These are phyloP conservation scores for Aquilaria agallochum DNA, from an alignment of 441 rosid species.

Conservation along the genomic window DNA sequence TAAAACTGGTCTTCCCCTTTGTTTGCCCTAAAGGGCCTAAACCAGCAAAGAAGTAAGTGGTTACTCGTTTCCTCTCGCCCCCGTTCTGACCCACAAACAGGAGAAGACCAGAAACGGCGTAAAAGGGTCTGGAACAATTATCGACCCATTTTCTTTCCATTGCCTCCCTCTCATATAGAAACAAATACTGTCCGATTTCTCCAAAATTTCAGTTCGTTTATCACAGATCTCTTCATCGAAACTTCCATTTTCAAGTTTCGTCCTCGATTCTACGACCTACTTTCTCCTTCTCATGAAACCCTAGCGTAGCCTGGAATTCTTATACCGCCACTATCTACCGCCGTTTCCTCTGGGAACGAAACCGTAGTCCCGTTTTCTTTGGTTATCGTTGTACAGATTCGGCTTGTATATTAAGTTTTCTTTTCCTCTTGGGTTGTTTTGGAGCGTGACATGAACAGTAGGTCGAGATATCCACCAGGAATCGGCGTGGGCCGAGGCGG, in stretches of 20 bases:
- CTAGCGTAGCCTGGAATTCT: slow-evolving; percentile 11
- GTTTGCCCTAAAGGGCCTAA: no score
- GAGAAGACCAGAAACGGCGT: neutral
- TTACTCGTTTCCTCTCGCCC: no score
- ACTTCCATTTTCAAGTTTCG: neutral
- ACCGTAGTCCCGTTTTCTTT: neutral
- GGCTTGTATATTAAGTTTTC: slow-evolving; percentile 28
- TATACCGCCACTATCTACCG: no score
- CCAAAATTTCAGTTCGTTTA: neutral
- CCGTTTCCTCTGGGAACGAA: no score
- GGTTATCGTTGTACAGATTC: slow-evolving; percentile 10
- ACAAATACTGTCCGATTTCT: slow-evolving; percentile 17
- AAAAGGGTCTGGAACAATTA: slow-evolving; percentile 18
- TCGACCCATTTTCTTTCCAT: slow-evolving; percentile 26
- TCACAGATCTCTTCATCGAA: neutral
- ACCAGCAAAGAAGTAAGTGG: no score
- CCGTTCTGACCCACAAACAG: no score
- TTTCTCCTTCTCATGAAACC: slow-evolving; percentile 16
- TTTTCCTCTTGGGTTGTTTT: slow-evolving; percentile 7
- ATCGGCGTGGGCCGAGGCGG: slow-evolving; percentile 81
- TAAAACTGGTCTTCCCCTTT: no score
- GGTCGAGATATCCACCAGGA: slow-evolving; percentile 96
- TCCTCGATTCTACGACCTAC: slow-evolving; percentile 12
- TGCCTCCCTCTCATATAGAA: neutral
- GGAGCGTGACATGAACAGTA: slow-evolving; percentile 54